phyloP scores from a whole-genome alignment of 805 yeast species.

The Suhomyces prunicola region DNA sequence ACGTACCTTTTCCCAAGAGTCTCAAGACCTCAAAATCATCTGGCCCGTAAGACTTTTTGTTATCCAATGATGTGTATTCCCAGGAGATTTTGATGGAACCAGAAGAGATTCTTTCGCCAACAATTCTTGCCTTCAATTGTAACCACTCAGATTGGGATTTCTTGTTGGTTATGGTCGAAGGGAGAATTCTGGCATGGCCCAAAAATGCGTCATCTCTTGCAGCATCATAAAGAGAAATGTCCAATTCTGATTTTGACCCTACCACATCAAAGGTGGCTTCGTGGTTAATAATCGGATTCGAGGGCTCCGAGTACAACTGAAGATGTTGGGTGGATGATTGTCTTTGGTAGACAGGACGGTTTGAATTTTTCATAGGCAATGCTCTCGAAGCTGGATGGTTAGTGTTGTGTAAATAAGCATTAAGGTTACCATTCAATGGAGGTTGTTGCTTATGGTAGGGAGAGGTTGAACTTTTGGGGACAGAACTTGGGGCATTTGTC shows the following conservation, averaged over 20 bases:
- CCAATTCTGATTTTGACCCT: slow-evolving; percentile 78
- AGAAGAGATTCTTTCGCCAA: slow-evolving; percentile 66
- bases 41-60: slow-evolving; percentile 83
- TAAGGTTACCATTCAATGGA: slow-evolving; percentile 13
- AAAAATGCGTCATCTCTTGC: slow-evolving; percentile 76
- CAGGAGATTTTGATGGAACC: slow-evolving; percentile 78
- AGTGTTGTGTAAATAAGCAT: slow-evolving; percentile 6
- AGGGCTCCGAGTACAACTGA: slow-evolving; percentile 18
- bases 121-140: slow-evolving; percentile 65
- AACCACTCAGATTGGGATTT: slow-evolving; percentile 65
- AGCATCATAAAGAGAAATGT: slow-evolving; percentile 88
- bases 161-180: slow-evolving; percentile 46
- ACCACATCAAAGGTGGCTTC: slow-evolving; percentile 91
- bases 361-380: slow-evolving; percentile 11
- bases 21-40: slow-evolving; percentile 90
- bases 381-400: slow-evolving; percentile 10
- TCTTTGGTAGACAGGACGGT: slow-evolving; percentile 37
- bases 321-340: slow-evolving; percentile 38
- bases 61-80: slow-evolving; percentile 61
- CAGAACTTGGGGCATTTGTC: slow-evolving; percentile 69
- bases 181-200: slow-evolving; percentile 78
- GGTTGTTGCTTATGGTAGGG: slow-evolving; percentile 11
- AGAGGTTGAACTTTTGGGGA: slow-evolving; percentile 22
- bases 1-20: slow-evolving; percentile 91
- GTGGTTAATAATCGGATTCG: slow-evolving; percentile 77